Conservation (phyloP, 768 basidiomycete genomes). For the Pulveroboletus sp. region DNA sequence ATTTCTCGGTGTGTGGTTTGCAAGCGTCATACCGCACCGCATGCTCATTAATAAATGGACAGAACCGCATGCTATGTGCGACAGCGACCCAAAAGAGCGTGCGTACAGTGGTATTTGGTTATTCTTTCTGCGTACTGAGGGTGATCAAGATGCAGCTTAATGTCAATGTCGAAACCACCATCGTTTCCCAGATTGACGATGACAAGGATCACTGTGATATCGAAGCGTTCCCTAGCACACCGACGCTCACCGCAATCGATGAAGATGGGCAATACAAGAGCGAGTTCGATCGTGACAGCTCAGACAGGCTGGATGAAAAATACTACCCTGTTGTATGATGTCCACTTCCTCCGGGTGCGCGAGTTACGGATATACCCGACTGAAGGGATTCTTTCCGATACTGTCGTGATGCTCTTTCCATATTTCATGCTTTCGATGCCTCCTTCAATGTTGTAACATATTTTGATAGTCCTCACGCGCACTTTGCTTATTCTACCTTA, state of each 20-base stretch:
- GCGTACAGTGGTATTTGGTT: neutral
- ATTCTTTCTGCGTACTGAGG: neutral
- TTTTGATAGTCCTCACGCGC: neutral
- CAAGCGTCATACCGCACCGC: too few species aligned
- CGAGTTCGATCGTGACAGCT: constrained; percentile 17
- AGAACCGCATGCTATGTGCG: constrained; percentile 26
- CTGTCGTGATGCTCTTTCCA: neutral
- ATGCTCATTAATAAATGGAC: neutral
- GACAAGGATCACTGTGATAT: constrained; percentile 21
- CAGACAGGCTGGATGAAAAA: constrained; percentile 19
- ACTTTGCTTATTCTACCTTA: constrained; percentile 1
- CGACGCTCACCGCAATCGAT: constrained; percentile 8
- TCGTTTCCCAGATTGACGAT: constrained; percentile 31
- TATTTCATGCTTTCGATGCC: neutral
- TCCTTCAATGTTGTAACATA: constrained; percentile 12
- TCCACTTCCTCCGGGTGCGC: neutral
- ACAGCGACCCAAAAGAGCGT: constrained; percentile 21
- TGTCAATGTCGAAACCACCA: constrained; percentile 33
- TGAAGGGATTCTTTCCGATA: neutral
- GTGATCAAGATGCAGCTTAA: constrained; percentile 18
- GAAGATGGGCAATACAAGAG: constrained; percentile 9
- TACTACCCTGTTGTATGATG: constrained; percentile 10
- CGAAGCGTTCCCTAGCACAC: constrained; percentile 13
- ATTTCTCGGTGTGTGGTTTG: constrained; percentile 21
- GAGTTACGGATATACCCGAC: constrained; percentile 11